Evolutionary conservation across 148 eudicot species (phyloP), one percentile per base, ranked within the genome.

Genomic region (Beta vulgaris): DNA sequence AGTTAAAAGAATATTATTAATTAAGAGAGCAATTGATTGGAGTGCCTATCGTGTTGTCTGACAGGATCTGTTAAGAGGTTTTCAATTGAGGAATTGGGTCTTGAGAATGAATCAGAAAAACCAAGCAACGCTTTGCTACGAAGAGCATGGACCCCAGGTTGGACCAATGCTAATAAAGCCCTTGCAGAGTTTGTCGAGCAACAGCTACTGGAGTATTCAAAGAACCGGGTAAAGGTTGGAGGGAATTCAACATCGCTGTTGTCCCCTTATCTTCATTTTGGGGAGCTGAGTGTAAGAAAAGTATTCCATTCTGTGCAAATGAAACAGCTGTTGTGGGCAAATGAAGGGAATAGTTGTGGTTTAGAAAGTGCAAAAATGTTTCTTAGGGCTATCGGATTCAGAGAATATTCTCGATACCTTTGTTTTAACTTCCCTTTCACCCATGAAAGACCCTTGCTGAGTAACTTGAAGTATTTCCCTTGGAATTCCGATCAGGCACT

Each of bases 361-460:
- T 71, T 84, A 72, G 92, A 88, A 77, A 95, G 97, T 61, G 85
- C 87, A 2, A 63, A 83, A 68, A 76, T 83, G 71, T 95, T 82
- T 75, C 89, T 92, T 10, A 84, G 80, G 76, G 87, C 96, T 29
- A 89, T 95, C 28, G 99, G 99, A 77, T 84, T 95, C 54, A 78
- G 99, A 85, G 99, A 95, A 72, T 95, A 95, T 81, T 92, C 99
- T 46, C 97, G 99, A 42, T 92, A 95, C 68, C 84, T 95, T 71
- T 95, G 99, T 81, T 95, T 95, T 69, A 92, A 95, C 79, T 95
- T 90, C 73, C 99, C 99, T 23, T 92, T 87, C 74, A 88, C 99
- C 76, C 97, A 92, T 65, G 96, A 95, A 82, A 89, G 89, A 80
- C 77, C 99, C 34, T 79, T 95, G 77, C 68, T 92, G 39, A 74